Base-by-base conservation (phyloP, 1,139 yeast species). In the Debaryomycetaceae sp. region DNA sequence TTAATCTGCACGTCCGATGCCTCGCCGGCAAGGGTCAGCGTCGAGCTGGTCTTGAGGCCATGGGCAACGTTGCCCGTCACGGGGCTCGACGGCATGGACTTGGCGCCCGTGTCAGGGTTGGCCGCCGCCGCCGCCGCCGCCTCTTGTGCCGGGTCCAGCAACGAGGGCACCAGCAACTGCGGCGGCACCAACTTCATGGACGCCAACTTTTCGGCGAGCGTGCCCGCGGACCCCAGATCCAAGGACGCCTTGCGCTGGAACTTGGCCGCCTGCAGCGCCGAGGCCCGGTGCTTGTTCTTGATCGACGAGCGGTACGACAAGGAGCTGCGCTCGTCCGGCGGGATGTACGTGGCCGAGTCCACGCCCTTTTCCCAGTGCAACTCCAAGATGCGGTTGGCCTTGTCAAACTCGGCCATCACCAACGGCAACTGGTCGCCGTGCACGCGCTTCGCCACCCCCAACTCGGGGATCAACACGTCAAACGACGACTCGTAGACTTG, bases 381-480 rank as follows among this genome's bases (percentile, higher is more conserved):
- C 51, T 87, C 96, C 44, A 90, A 64, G 4, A 75, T 58, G 29
- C 86, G 67, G 22, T 70, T 63, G 16, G 52, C 50, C 46, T 78
- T 80, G 48, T 83, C 92, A 52, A 81, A 90, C 50, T 90, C 97
- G 4, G 97, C 97, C 53, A 86, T 86, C 16, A 73, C 76, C 37
- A 90, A 62, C 12, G 98, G 98, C 33, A 90, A 63, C 53, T 90
- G 98, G 55, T 90, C 98, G 25, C 97, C 96, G 46, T 90, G 98
- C 16, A 90, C 97, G 45, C 98, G 74, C 57, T 90, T 90, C 52
- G 90, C 98, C 41, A 90, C 83, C 25, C 98, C 97, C 57, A 87
- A 79, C 43, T 85, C 96, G 1, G 97, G 97, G 37, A 90, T 68
- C 38, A 85, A 74, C 5, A 90, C 93, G 53, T 90, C 98, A 58